Evolutionary conservation across 441 rosid genomes (phyloP).

Genomic region (Flueggea neowawraea): DNA sequence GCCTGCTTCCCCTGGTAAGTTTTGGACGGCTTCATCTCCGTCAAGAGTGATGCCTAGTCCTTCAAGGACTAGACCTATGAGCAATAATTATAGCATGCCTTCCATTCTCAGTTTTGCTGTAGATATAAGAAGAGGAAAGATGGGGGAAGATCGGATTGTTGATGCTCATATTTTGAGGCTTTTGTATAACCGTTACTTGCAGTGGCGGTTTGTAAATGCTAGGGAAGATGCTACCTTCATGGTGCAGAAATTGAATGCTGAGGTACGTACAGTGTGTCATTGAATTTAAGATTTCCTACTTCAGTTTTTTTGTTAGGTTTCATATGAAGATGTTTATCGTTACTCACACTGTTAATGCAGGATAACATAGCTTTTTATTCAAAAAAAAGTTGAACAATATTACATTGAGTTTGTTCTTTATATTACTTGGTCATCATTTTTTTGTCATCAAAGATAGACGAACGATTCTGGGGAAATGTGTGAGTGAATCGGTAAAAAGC

Average conservation of each 20-base stretch:
- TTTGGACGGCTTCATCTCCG: slow-evolving; percentile 45
- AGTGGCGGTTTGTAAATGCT: slow-evolving; percentile 88
- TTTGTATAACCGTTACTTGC: slow-evolving; percentile 70
- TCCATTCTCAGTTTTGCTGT: slow-evolving; percentile 77
- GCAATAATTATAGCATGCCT: slow-evolving; percentile 34
- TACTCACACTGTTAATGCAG: background rate
- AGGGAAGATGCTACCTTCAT: slow-evolving; percentile 58
- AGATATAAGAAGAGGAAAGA: slow-evolving; percentile 73
- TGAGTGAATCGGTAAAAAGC: too few species aligned
- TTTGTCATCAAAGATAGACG: too few species aligned
- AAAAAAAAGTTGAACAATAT: too few species aligned
- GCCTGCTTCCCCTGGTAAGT: slow-evolving; percentile 79
- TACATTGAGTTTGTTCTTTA: too few species aligned
- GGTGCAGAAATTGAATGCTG: slow-evolving; percentile 57
- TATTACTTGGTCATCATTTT: too few species aligned
- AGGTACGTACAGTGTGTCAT: slow-evolving; percentile 46
- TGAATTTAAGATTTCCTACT: background rate
- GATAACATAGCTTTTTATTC: too few species aligned
- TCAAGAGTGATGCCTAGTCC: slow-evolving; percentile 79
- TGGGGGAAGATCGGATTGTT: slow-evolving; percentile 59
- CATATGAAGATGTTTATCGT: background rate
- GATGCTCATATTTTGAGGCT: slow-evolving; percentile 78
- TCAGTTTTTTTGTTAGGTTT: background rate
- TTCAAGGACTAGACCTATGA: slow-evolving; percentile 49
- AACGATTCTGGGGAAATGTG: too few species aligned